Evolutionary conservation across 1,284 basidiomycete species (phyloP), one percentile per base, ranked within the genome.

Genomic region (Marasmius oreades): DNA sequence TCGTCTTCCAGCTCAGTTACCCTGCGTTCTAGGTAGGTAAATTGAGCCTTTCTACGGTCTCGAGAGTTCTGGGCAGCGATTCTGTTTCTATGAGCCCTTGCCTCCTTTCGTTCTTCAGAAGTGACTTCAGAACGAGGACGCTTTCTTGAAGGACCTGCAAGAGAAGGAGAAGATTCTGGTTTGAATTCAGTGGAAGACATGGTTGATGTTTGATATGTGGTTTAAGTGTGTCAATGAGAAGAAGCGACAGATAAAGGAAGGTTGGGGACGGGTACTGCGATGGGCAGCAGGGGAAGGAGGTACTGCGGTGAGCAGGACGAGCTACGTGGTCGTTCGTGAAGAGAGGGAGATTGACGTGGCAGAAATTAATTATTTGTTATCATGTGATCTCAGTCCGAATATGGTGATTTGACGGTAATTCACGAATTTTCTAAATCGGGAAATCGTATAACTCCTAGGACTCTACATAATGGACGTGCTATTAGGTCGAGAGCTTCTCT

Each of bases 1-100:
- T 95, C 93, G 51, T 88, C 86, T 73, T 94, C 92, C 58, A 95
- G 85, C 66, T 91, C 85, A 22, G 82, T 72, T 53, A 95, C 91
- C 53, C 90, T 76, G 58, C 81, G 84, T 73, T 95, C 92, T 51
- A 95, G 82, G 55, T 78, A 77, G 7, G 74, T 34, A 67, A 85
- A 92, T 60, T 92, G 88, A 23, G 84, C 86, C 69, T 92, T 92
- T 56, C 88, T 80, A 61, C 86, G 79, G 73, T 92, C 90, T 54
- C 90, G 85, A 23, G 86, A 89, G 75, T 91, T 88, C 75, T 92
- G 90, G 8, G 90, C 90, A 10, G 90, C 90, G 69, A 92, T 90
- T 55, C 89, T 81, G 70, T 92, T 92, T 58, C 90, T 82, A 72
- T 91, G 88, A 18, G 89, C 89, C 58, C 89, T 80, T 42, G 90